Conservation (phyloP, 73 alveolate genomes). For the Effrenium voratum region DNA sequence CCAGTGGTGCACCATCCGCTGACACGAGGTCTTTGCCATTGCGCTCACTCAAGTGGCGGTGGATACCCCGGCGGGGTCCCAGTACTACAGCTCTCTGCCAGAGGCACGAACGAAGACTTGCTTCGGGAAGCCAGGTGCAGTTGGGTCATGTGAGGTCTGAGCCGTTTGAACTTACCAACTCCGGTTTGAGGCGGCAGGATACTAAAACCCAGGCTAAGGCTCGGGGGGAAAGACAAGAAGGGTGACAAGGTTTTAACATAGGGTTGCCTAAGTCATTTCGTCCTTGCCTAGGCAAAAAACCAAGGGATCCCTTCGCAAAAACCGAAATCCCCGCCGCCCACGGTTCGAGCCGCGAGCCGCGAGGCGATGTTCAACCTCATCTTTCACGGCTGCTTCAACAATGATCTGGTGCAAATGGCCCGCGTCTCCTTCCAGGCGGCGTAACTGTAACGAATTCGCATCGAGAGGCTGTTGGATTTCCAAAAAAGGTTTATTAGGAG, state of each 20-base stretch:
- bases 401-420: slow-evolving; percentile 60
- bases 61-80: slow-evolving; percentile 31
- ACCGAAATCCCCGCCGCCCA: background rate
- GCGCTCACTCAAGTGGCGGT: slow-evolving; percentile 81
- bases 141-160: no score
- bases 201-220: no score
- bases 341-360: background rate
- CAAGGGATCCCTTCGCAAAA: background rate
- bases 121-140: no score
- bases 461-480: no score
- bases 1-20: background rate
- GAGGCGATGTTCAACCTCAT: slow-evolving; percentile 82
- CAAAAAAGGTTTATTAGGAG: no score
- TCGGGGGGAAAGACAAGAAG: no score
- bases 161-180: no score
- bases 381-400: slow-evolving; percentile 90
- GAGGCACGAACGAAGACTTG: no score
- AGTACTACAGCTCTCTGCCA: slow-evolving; percentile 46
- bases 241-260: no score
- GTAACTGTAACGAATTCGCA: no score
- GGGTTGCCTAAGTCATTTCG: no score
- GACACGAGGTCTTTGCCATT: slow-evolving; percentile 53
- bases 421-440: slow-evolving; percentile 65
- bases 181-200: no score
- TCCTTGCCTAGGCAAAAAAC: background rate